Conservation (phyloP, 176 grass and related monocot species). For the Avena insularis region DNA sequence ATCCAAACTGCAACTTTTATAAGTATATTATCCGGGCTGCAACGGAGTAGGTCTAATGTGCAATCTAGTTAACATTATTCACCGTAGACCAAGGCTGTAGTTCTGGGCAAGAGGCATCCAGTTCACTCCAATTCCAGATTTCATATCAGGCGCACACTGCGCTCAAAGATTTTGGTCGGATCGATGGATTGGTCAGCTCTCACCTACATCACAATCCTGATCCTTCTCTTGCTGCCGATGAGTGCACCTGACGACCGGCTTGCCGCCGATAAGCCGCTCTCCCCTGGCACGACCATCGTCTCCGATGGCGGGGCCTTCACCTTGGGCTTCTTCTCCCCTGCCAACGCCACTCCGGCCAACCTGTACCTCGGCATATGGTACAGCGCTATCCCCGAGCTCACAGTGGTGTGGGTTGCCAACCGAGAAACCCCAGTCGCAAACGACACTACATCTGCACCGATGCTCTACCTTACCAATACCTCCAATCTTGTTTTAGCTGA, state of each 20-base stretch:
- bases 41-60: neutral
- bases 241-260: neutral
- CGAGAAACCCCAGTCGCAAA: neutral
- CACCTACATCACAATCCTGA: neutral
- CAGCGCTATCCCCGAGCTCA: neutral
- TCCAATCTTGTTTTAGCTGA: constrained; percentile 5
- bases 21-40: neutral
- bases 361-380: constrained; percentile 19
- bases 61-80: neutral
- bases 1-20: neutral
- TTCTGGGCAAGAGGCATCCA: neutral
- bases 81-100: neutral
- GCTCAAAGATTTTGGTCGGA: neutral
- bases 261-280: neutral
- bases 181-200: neutral
- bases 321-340: constrained; percentile 9
- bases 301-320: neutral
- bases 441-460: neutral
- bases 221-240: neutral
- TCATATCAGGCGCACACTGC: neutral
- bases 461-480: neutral
- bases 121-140: neutral
- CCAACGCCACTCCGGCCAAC: neutral
- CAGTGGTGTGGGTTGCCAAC: neutral
- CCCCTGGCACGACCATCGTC: neutral